phyloP scores from a whole-genome alignment of 306 rosid species.

The cucumber (Cucumis sativus) region DNA sequence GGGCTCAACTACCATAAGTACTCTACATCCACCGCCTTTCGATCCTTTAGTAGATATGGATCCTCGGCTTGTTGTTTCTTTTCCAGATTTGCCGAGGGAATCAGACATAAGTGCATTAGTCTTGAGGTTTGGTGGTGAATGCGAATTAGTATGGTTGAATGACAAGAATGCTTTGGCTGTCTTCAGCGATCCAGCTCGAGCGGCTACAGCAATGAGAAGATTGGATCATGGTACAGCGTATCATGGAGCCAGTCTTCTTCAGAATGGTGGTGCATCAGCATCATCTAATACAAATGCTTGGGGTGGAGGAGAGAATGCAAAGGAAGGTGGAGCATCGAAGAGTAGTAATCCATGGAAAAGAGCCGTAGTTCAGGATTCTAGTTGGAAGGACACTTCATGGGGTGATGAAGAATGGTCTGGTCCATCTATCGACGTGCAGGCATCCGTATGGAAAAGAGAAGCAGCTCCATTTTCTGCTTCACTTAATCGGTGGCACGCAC shows the following conservation, averaged over 20 bases:
- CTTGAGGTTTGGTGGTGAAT: conserved; percentile 86
- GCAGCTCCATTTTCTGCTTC: conserved; percentile 53
- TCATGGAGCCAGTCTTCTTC: conserved; percentile 54
- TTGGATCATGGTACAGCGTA: conserved; percentile 76
- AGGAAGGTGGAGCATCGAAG: conserved; percentile 32
- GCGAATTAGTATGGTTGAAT: conserved; percentile 91
- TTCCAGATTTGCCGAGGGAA: conserved; percentile 85
- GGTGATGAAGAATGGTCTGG: conserved; percentile 23
- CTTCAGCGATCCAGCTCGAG: conserved; percentile 79
- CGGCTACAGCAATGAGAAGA: conserved; percentile 96
- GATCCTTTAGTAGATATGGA: conserved; percentile 86
- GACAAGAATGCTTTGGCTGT: conserved; percentile 92
- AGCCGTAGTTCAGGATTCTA: conserved; percentile 41
- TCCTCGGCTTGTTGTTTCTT: conserved; percentile 81
- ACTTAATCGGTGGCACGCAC: conserved; percentile 53
- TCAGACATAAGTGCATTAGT: conserved; percentile 83
- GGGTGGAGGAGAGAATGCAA: conserved; percentile 33
- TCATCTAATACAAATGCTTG: conserved; percentile 48
- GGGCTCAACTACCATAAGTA: conserved; percentile 40
- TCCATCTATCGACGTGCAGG: conserved; percentile 36
- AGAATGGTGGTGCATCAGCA: conserved; percentile 23
- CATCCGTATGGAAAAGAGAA: conserved; percentile 63
- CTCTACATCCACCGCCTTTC: conserved; percentile 40
- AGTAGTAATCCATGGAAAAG: conserved; percentile 62
- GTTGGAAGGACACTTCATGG: conserved; percentile 54